Evolutionary conservation across 192 early-diverging fungal genomes (phyloP), one percentile per base, ranked within the genome.

Genomic region (Jimgerdemannia lactiflua): DNA sequence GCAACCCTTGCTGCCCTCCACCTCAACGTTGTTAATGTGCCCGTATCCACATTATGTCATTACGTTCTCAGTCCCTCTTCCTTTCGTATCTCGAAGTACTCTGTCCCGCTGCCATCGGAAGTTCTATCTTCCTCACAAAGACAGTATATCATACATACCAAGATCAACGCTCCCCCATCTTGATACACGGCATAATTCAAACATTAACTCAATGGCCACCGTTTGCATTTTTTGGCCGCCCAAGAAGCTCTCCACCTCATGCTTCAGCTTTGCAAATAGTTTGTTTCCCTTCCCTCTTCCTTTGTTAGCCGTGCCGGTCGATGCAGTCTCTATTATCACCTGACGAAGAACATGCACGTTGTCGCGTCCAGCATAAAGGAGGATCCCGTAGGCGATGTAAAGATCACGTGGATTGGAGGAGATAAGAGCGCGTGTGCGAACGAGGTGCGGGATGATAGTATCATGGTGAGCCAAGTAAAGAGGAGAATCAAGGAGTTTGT

Each of bases 161-260:
- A 89, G 65, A 66, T 92, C 90, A 4, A 69, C 64, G 20, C 83
- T 71, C 40, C 80, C 77, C 29, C 92, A 77, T 74, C 84, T 86
- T 29, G 84, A 83, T 2, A 88, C 78, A 43, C 86, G 72, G 70
- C 87, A 90, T 70, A 92, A 84, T 80, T 94, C 89, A 77, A 85
- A 91, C 42, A 87, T 74, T 17, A 94, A 74, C n/a, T 82, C 76
- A 43, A 89, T 71, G 2, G 86, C 79, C n/a, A 89, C 75, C 4
- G 71, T 70, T 19, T 89, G 83, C 29, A 87, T 59, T 29, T 77
- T 71, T 4, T 73, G 67, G 1, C 73, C 79, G 77, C 79, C 79
- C 54, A 83, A 74, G 20, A 70, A 49, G 44, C 79, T 70, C 2
- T 72, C 42, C 10, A 89, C 80, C 74, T 88, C 81, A 43, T 82